These are phyloP conservation scores for Hypoxylon sp. DNA, from an alignment of 2,329 filamentous ascomycete species.

Conservation along the genomic window DNA sequence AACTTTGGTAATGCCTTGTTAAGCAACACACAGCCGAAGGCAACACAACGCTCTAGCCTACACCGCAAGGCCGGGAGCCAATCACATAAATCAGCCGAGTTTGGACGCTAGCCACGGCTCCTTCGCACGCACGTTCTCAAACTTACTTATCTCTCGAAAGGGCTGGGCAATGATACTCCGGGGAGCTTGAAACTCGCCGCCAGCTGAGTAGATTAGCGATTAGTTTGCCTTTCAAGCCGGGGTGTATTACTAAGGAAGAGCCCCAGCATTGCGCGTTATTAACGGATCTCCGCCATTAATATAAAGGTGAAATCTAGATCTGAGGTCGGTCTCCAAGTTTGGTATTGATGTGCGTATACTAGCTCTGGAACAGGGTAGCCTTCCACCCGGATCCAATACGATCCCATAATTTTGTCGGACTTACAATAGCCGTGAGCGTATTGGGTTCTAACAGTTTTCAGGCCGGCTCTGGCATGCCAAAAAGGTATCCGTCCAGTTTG, in stretches of 20 bases:
- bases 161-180: background rate
- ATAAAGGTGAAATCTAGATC: constrained; percentile 1
- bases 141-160: background rate
- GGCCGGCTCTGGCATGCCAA: background rate
- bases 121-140: background rate
- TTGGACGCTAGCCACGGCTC: background rate
- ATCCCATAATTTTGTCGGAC: background rate
- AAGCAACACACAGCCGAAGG: background rate
- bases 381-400: background rate
- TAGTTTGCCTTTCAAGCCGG: background rate
- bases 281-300: constrained; percentile 1
- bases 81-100: background rate
- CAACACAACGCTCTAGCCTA: background rate
- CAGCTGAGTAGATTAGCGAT: background rate
- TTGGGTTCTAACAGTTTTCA: background rate
- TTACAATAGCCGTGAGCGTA: constrained; percentile 2
- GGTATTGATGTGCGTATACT: background rate
- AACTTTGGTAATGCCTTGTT: constrained; percentile 1
- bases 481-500: background rate
- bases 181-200: background rate
- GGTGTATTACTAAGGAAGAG: background rate
- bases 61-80: background rate
- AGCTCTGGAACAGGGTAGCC: background rate
- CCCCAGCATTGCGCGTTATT: background rate
- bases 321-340: constrained; percentile 9